Evolutionary conservation across 441 rosid species (phyloP), one percentile per base, ranked within the genome.

Genomic region (Sinapis alba): DNA sequence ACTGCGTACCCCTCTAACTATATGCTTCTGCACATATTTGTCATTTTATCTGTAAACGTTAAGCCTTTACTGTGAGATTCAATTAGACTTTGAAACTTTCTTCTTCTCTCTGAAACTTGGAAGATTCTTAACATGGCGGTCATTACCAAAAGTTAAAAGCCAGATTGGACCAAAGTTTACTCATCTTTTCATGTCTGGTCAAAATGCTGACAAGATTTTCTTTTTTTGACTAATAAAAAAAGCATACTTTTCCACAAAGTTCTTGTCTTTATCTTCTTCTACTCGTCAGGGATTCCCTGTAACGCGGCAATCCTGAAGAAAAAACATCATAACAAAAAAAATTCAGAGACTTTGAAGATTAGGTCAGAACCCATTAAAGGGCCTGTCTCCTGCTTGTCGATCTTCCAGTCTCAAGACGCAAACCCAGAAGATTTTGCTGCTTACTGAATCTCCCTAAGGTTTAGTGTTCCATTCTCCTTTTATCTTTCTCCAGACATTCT

Each of bases 301-400:
- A 72, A 78, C 77, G 81, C 81, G 77, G 81, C 81, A 72, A 78
- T 50, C 38, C 65, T 41, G 24, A 71, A 7, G 27, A 59, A 66
- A 59, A 64, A 50, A 57, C 5, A 71, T 50, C 80, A 58, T n/a
- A n/a, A n/a, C 68, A 51, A 36, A 62, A 24, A 0, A n/a, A n/a
- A n/a, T n/a, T n/a, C 10, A 59, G 38, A 78, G 65, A 78, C 61
- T 73, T 63, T 3, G 23, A 63, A 59, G 78, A 24, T 73, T 43
- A 28, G 65, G 81, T 68, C 47, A 21, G 56, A 11, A 11, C 28
- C 62, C 54, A 5, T 36, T 57, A n/a, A 19, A 30, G 34, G 62
- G 15, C 7, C 30, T 50, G 8, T 59, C 72, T 63, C 65, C 28
- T 47, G 30, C 41, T 24, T 57, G 16, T 56, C 12, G 62, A 23